Evolutionary conservation across 2,329 filamentous ascomycete genomes (phyloP), one percentile per base, ranked within the genome.

Genomic region (Beauveria caledonica): DNA sequence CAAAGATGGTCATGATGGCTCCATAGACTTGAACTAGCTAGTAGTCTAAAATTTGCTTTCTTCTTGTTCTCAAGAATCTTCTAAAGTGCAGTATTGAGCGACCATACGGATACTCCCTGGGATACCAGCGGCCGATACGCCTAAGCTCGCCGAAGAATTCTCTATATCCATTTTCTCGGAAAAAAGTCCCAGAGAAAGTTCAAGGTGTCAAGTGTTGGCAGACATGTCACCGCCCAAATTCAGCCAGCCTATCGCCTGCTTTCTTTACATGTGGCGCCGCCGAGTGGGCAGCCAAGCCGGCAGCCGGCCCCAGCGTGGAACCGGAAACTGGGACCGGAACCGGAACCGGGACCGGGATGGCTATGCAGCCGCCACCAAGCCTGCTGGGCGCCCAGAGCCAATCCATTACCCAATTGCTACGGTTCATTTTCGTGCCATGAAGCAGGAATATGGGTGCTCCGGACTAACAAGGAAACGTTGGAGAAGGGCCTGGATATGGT

Each of bases 1-100:
- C 87, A 64, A 93, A 93, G 79, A 89, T 81, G 69, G 68, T 76
- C 27, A 76, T 59, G 53, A 56, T 56, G 53, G 53, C 42, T 17
- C 2, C 19, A 48, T 56, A 48, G 15, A 21, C 1, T 25, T 9
- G 13, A 11, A 19, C 10, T 15, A 8, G 33, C 33, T 13, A 36
- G 33, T 2, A 36, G 33, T 36, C 5, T 36, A 15, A 2, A 36
- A 2, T 2, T 13, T 13, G 4, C 13, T 13, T 36, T 33, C 29
- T 33, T 11, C 13, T 36, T 36, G 11, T 13, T 13, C 3, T 13
- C 33, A 36, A 36, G 1, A 36, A 13, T 36, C 11, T 36, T 36
- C 1, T 13, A 5, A 13, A 13, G 11, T 36, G 33, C 27, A 23
- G 23, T 23, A 8, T 33, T 33, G 11, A 33, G 29, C 29, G 29